These are phyloP conservation scores for Claviceps maximensis DNA, from an alignment of 2,329 filamentous ascomycete genomes.

Conservation along the genomic window DNA sequence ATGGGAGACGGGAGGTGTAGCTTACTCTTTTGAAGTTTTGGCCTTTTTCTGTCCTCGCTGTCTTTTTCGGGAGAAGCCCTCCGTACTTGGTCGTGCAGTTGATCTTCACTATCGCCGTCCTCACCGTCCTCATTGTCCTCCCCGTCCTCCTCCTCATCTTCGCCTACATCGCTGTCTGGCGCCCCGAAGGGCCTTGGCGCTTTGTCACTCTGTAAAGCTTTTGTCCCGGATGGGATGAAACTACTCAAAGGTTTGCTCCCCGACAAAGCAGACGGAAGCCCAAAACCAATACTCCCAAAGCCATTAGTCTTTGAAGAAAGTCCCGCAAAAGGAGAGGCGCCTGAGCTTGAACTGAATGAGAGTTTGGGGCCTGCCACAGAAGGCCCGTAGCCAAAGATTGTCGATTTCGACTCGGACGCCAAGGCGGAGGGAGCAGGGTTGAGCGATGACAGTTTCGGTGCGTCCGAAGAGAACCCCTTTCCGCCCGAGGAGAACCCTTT, in stretches of 20 bases:
- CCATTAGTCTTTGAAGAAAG: constrained; percentile 27
- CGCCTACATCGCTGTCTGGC: constrained; percentile 47
- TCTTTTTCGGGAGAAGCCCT: constrained; percentile 36
- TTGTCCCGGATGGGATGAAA: constrained; percentile 53
- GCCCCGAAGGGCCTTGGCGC: constrained; percentile 65
- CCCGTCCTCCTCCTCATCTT: constrained; percentile 29
- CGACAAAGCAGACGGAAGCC: constrained; percentile 23
- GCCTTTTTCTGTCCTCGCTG: constrained; percentile 50
- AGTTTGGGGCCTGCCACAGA: constrained; percentile 29
- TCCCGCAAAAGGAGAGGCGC: constrained; percentile 34
- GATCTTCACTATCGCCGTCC: constrained; percentile 21
- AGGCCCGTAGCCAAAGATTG: constrained; percentile 8
- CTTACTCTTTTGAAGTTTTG: constrained; percentile 58
- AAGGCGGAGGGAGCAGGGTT: constrained; percentile 11
- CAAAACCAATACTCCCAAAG: constrained; percentile 33
- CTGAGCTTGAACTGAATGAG: constrained; percentile 30
- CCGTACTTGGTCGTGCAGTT: constrained; percentile 33
- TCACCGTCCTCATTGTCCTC: constrained; percentile 27
- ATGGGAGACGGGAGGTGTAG: constrained; percentile 6
- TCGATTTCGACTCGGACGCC: not conserved
- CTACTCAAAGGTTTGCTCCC: constrained; percentile 40
- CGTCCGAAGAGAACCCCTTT: constrained; percentile 37
- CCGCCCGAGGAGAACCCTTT: constrained; percentile 38
- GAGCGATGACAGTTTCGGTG: constrained; percentile 19
- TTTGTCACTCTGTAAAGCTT: constrained; percentile 41